Base-by-base conservation (phyloP, 2,329 filamentous ascomycete genomes). In the Colletotrichum tamarilloi region DNA sequence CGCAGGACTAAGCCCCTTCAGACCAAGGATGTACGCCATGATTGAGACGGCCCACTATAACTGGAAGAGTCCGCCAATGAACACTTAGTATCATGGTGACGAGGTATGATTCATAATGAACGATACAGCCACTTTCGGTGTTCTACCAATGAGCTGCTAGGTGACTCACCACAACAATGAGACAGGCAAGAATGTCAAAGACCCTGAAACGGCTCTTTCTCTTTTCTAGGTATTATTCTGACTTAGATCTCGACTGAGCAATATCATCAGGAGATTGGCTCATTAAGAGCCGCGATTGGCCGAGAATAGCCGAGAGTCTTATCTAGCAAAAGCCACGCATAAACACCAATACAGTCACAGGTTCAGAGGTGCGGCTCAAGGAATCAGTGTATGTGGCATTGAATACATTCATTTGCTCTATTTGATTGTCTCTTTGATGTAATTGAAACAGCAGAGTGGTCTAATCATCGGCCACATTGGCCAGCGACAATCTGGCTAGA, bases 91-190 rank as follows among this genome's bases (percentile, higher is more conserved):
- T 26, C 5, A 22, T 11, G 9, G 9, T 57, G 24, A 30, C 26
- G 24, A 42, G 24, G 52, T 64, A 65, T 65, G 62, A 65, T 57
- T 65, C 62, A 65, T 65, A 65, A 22, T 57, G 62, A 65, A 56
- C 52, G n/a, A 28, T 64, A 22, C 19, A 56, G 16, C 49, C 32
- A 56, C 52, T 26, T 35, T 42, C 16, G 16, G 38, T 42, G 14
- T 8, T 42, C 38, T 42, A 19, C 38, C 38, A 42, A 42, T 42
- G 14, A 42, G 16, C 6, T 42, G 16, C 6, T 4, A 49, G 8
- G 16, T 28, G 14, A 19, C 42, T 30, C 42, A 52, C 22, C 22
- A 22, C 24, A 58, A 46, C 12, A 26, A 4, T 62, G 56, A 62
- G 57, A 32, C 30, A n/a, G 3, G 24, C 46, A 22, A 56, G 12